A percentile compares a stretch with the other conserved stretches of the same genome.
Evolutionary conservation across 495 filamentous ascomycete species (phyloP).

Genomic region (Lepidopterella palustris): DNA sequence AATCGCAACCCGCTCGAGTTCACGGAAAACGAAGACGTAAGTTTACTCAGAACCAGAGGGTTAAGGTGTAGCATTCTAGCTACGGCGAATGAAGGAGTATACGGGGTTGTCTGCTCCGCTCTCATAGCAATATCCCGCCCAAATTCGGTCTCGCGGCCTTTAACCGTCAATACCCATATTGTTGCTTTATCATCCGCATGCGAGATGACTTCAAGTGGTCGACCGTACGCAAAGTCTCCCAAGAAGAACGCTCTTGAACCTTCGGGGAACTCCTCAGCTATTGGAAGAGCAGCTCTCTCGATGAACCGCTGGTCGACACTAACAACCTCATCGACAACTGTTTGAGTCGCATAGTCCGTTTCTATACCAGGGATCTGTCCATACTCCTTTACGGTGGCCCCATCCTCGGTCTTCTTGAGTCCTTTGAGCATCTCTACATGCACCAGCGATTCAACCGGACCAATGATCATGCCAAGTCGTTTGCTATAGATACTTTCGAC

Average conservation of each 20-base stretch:
- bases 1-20: conserved; percentile 67
- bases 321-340: conserved; percentile 80
- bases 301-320: conserved; percentile 91
- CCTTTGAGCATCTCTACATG: conserved; percentile 91
- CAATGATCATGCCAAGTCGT: conserved; percentile 80
- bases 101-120: conserved; percentile 61
- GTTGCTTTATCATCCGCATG: conserved; percentile 67
- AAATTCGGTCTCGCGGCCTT: conserved; percentile 72
- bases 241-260: conserved; percentile 84
- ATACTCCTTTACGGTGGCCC: conserved; percentile 90
- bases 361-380: conserved; percentile 82
- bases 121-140: conserved; percentile 61
- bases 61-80: conserved; percentile 76
- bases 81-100: conserved; percentile 79
- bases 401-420: conserved; percentile 81
- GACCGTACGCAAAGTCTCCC: conserved; percentile 90
- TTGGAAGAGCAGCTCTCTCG: conserved; percentile 73
- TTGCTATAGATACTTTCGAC: conserved; percentile 87
- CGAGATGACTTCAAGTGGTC: conserved; percentile 74
- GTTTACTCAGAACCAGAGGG: conserved; percentile 83
- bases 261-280: conserved; percentile 87
- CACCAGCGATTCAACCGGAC: conserved; percentile 77
- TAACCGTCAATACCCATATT: conserved; percentile 63
- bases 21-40: conserved; percentile 88
- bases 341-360: conserved; percentile 83